Conservation (phyloP, 148 eudicot genomes). For the Camellia japonica region DNA sequence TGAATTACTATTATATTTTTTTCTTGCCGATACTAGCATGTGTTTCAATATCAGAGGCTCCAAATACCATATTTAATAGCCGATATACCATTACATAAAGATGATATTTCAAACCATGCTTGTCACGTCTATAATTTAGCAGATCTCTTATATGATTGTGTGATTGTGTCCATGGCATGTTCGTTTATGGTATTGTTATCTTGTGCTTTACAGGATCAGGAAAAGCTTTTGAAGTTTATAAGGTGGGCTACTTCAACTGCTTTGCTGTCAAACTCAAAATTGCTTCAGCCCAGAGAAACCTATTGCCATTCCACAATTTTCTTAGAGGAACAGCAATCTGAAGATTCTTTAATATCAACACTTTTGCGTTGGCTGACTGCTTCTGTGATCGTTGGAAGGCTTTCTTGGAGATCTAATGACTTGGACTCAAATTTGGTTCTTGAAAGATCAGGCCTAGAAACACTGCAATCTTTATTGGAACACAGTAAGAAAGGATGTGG, state of each 20-base stretch:
- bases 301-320: conserved; percentile 2
- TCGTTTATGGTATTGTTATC: conserved; percentile 10
- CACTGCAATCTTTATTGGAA: conserved; percentile 50
- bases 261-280: conserved; percentile 34
- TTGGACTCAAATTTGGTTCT: conserved; percentile 15
- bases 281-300: conserved; percentile 22
- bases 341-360: conserved; percentile 51
- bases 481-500: conserved; percentile 21
- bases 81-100: no score
- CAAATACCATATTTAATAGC: no score
- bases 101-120: background rate
- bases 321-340: conserved; percentile 22
- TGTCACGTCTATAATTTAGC: background rate
- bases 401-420: conserved; percentile 30
- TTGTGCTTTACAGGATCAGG: conserved; percentile 47
- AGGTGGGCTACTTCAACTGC: conserved; percentile 77
- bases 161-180: background rate
- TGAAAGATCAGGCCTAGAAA: conserved; percentile 27
- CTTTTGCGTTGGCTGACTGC: conserved; percentile 89
- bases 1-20: no score
- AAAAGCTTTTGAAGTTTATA: conserved; percentile 59
- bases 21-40: no score
- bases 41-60: no score
- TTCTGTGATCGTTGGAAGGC: conserved; percentile 55
- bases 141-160: background rate